A percentile compares a stretch with the other conserved stretches of the same genome.
Evolutionary conservation across 805 yeast species (phyloP).

Genomic region (Wickerhamiella vanderwaltii): DNA sequence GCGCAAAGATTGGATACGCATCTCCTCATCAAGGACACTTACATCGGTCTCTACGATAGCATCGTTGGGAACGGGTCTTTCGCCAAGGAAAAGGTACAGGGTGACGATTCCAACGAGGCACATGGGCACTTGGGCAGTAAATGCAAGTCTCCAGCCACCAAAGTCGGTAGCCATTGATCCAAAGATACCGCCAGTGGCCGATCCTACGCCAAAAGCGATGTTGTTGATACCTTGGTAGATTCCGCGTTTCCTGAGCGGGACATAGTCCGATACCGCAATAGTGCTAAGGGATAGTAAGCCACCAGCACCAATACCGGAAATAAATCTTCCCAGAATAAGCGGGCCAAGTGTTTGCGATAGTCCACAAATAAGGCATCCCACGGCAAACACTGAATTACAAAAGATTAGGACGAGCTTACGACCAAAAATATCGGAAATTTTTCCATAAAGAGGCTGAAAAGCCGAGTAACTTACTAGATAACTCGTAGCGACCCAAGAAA

Average conservation of each 20-base stretch:
- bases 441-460: constrained; percentile 64
- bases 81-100: constrained; percentile 18
- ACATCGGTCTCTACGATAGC: constrained; percentile 11
- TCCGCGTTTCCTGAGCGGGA: constrained; percentile 67
- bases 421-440: constrained; percentile 47
- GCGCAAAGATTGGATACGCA: constrained; percentile 4
- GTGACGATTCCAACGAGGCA: constrained; percentile 31
- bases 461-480: constrained; percentile 58
- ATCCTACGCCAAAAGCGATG: constrained; percentile 64
- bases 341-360: constrained; percentile 41
- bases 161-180: constrained; percentile 42
- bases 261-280: constrained; percentile 63
- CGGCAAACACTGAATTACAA: constrained; percentile 34
- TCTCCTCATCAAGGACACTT: constrained; percentile 10
- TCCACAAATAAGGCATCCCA: constrained; percentile 44
- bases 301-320: constrained; percentile 85
- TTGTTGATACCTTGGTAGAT: constrained; percentile 74
- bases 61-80: constrained; percentile 10
- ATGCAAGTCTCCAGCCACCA: constrained; percentile 53
- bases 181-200: constrained; percentile 53
- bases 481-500: constrained; percentile 64
- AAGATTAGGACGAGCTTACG: constrained; percentile 32
- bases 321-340: constrained; percentile 60
- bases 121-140: constrained; percentile 32
- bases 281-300: constrained; percentile 69